phyloP scores from a whole-genome alignment of 129 eudicot genomes.

The Flaveria trinervia region DNA sequence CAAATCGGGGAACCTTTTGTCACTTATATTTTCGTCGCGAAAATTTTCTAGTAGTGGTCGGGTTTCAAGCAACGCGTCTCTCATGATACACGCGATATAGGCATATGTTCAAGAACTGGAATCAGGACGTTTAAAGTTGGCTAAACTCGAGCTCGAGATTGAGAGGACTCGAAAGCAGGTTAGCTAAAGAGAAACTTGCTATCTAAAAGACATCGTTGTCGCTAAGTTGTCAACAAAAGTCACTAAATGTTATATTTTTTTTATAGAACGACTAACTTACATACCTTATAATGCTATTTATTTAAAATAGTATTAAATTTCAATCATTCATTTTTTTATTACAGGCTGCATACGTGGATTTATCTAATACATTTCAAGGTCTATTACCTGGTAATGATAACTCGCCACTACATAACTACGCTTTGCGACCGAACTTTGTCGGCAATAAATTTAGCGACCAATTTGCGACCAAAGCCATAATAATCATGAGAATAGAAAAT shows the following conservation, averaged over 20 bases:
- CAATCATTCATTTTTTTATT: neutral
- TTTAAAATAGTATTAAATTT: too few species aligned
- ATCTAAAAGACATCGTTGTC: neutral
- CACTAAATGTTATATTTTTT: neutral
- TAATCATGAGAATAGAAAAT: neutral
- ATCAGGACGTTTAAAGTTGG: constrained; percentile 70
- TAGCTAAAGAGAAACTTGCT: neutral
- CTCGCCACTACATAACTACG: constrained; percentile 18
- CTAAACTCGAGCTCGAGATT: constrained; percentile 70
- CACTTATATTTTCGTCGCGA: neutral
- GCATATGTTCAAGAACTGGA: constrained; percentile 87
- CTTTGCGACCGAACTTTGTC: too few species aligned
- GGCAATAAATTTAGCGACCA: too few species aligned
- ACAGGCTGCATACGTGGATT: constrained; percentile 57
- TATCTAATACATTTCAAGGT: constrained; percentile 38
- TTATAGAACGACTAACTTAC: too few species aligned
- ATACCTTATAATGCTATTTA: too few species aligned
- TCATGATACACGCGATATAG: constrained; percentile 26
- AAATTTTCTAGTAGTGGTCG: neutral
- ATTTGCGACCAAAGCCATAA: neutral
- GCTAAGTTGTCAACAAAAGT: neutral
- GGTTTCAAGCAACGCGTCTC: neutral
- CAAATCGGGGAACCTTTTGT: neutral
- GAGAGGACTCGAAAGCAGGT: constrained; percentile 80
- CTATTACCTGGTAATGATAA: constrained; percentile 38